Conservation (phyloP, 768 basidiomycete species). For the Strobilomyces dryophilus region DNA sequence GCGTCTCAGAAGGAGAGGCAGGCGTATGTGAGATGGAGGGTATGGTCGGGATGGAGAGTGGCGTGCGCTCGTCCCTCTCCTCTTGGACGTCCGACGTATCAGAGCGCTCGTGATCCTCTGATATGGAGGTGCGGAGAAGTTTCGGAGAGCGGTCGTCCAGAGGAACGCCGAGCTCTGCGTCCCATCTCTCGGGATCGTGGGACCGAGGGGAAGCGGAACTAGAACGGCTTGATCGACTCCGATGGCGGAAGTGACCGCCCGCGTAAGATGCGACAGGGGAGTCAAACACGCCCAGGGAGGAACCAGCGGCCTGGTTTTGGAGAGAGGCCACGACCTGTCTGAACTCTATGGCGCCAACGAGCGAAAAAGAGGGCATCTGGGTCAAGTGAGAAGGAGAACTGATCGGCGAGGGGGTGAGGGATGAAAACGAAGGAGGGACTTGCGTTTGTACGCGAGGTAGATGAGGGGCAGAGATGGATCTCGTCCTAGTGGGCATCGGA, state of each 20-base stretch:
- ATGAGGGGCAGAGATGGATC: conserved; percentile 35
- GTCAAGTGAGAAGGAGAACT: conserved; percentile 34
- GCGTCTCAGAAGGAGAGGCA: conserved; percentile 38
- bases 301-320: conserved; percentile 58
- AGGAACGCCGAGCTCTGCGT: conserved; percentile 45
- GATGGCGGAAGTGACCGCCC: conserved; percentile 66
- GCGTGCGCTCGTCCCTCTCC: conserved; percentile 14
- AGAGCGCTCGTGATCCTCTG: conserved; percentile 10
- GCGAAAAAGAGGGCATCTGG: conserved; percentile 80
- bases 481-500: conserved; percentile 35
- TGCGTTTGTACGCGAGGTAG: conserved; percentile 39
- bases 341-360: conserved; percentile 95
- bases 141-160: conserved; percentile 47
- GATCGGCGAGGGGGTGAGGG: conserved; percentile 49
- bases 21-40: conserved; percentile 60
- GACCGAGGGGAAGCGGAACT: conserved; percentile 30
- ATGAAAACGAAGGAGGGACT: conserved; percentile 38
- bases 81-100: conserved; percentile 6
- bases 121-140: conserved; percentile 29
- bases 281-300: conserved; percentile 62
- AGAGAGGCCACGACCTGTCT: conserved; percentile 84
- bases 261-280: conserved; percentile 65
- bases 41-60: conserved; percentile 31
- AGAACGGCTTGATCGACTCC: conserved; percentile 27
- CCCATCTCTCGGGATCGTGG: conserved; percentile 45